Evolutionary conservation across 306 rosid genomes (phyloP).

Genomic region (Acmispon strigosus): DNA sequence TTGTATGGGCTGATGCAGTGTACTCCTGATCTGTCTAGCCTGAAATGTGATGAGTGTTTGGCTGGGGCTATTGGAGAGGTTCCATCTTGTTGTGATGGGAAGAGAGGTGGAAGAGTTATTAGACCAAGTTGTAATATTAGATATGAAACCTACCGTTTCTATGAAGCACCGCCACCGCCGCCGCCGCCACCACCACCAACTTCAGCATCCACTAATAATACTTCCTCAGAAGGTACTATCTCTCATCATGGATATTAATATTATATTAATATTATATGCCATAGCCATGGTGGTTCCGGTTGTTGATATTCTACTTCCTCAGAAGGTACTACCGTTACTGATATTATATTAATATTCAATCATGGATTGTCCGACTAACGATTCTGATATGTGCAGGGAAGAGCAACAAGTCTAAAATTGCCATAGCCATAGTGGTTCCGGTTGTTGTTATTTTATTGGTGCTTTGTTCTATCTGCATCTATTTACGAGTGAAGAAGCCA

Average conservation of each 20-base stretch:
- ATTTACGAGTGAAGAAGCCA: not conserved
- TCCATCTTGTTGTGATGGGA: not conserved
- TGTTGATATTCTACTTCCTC: too few relatives aligned
- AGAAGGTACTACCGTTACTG: not conserved
- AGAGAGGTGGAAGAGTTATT: not conserved
- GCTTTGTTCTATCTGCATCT: not conserved
- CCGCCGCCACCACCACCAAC: not conserved
- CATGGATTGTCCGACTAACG: not conserved
- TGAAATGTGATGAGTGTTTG: not conserved
- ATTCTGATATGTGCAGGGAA: not conserved
- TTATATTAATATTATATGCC: too few relatives aligned
- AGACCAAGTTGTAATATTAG: conserved; percentile 25
- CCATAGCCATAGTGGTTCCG: not conserved
- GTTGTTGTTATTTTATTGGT: not conserved
- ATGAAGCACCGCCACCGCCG: not conserved
- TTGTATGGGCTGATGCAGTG: not conserved
- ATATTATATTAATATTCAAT: too few relatives aligned
- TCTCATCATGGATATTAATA: too few relatives aligned
- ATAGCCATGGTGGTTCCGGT: too few relatives aligned
- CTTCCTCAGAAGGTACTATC: not conserved
- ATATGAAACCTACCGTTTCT: not conserved
- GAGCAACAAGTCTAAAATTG: not conserved
- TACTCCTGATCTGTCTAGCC: not conserved
- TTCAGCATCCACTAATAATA: not conserved
- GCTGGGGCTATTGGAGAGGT: not conserved